Evolutionary conservation across 2,329 filamentous ascomycete genomes (phyloP), one percentile per base, ranked within the genome.

Genomic region (Ramichloridium luteum): DNA sequence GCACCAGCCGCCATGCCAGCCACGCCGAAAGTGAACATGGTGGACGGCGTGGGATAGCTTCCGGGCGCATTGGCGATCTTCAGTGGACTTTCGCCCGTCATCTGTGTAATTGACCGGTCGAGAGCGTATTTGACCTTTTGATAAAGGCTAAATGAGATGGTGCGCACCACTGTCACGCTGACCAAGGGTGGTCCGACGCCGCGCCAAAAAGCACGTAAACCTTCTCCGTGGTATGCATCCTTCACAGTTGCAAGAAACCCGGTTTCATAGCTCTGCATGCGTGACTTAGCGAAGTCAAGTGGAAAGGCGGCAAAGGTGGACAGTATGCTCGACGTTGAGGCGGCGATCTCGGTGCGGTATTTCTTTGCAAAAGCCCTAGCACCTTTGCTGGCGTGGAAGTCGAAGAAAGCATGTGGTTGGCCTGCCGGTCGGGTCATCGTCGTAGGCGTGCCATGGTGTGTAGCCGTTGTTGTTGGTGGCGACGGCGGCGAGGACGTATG

Each of bases 231-330:
- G 58, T 90, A 90, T 6, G 82, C 88, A 45, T 80, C 51, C 70
- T 58, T 56, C 81, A 83, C 44, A 71, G 81, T 44, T 70, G 67
- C 59, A 80, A 86, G 41, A 32, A 56, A 56, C 2, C 38, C 44
- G 6, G 46, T 51, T 16, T 79, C 74, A 59, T 90, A 88, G 29
- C 53, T 57, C 63, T 92, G 83, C 74, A 90, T 83, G 50, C 83
- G 80, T 34, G 80, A 86, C 65, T 92, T 92, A 54, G 88, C 78
- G 48, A 83, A 88, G 56, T 92, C 83, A 45, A 92, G 72, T 13
- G 83, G 83, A 53, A 88, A 92, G n/a, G 82, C 79, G 43, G 71
- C 67, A 51, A 84, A 69, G 25, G 82, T 90, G 22, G 80, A 84
- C 35, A 88, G 66, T 43, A 86, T 67, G 56, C 79, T 86, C 52